Percentiles rank a stretch among this genome's conserved stretches.
Evolutionary conservation across 2,329 filamentous ascomycete genomes (phyloP).

Genomic region (Botrytis deweyae): DNA sequence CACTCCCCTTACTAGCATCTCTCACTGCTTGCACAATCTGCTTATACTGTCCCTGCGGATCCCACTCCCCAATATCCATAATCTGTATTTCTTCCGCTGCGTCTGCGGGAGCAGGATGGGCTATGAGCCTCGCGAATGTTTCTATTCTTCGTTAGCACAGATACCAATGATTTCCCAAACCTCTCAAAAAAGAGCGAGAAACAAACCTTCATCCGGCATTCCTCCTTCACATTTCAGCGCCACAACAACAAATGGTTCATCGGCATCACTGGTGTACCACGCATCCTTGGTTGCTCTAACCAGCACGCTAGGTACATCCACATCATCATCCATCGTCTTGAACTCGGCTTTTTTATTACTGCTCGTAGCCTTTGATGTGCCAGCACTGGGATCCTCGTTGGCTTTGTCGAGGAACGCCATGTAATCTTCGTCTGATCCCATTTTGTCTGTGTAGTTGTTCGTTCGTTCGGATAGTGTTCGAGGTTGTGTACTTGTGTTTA

Average conservation of each 20-base stretch:
- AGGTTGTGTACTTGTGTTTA: neutral
- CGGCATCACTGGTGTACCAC: conserved; percentile 77
- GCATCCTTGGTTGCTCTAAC: conserved; percentile 52
- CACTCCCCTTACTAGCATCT: conserved; percentile 58
- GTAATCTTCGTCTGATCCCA: conserved; percentile 81
- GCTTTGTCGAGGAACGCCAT: conserved; percentile 83
- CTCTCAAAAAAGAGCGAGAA: no score
- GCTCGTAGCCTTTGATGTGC: conserved; percentile 42
- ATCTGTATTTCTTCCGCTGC: conserved; percentile 58
- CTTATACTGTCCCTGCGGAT: conserved; percentile 67
- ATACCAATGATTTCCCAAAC: neutral
- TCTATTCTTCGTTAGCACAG: conserved; percentile 46
- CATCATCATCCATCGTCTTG: conserved; percentile 53
- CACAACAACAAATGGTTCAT: conserved; percentile 82
- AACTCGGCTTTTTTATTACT: conserved; percentile 42
- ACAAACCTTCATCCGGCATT: conserved; percentile 62
- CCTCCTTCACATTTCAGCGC: conserved; percentile 60
- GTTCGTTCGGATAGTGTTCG: neutral
- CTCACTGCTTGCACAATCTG: conserved; percentile 68
- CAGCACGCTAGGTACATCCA: conserved; percentile 60
- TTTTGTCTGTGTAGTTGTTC: conserved; percentile 39
- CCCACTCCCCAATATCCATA: conserved; percentile 69
- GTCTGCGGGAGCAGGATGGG: conserved; percentile 52
- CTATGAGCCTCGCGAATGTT: conserved; percentile 68
- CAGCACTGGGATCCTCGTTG: conserved; percentile 72